These are phyloP conservation scores for Endocarpon pusillum DNA, from an alignment of 495 filamentous ascomycete genomes.

Conservation along the genomic window DNA sequence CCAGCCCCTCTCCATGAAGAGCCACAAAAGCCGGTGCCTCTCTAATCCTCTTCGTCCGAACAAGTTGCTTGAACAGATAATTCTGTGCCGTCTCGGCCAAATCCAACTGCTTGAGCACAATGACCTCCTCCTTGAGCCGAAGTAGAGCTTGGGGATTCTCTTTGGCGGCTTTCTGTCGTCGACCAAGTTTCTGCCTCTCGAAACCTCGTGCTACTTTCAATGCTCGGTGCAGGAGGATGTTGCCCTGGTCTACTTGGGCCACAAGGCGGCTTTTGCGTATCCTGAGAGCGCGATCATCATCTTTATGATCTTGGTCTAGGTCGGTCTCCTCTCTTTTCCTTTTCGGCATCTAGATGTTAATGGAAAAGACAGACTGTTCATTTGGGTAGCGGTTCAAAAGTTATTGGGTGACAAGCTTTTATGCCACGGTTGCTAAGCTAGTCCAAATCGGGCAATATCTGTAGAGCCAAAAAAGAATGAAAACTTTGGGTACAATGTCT, in stretches of 20 bases:
- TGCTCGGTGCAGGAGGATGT: conserved; percentile 43
- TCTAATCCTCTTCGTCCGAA: conserved; percentile 53
- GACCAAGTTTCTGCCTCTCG: conserved; percentile 74
- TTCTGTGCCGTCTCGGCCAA: conserved; percentile 42
- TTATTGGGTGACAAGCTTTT: no score
- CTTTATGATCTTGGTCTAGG: background rate
- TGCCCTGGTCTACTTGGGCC: conserved; percentile 38
- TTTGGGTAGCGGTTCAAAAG: no score
- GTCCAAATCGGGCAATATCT: no score
- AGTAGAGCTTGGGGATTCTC: conserved; percentile 21
- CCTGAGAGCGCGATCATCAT: conserved; percentile 1
- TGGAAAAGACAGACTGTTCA: no score
- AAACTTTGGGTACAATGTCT: no score
- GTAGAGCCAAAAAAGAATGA: no score
- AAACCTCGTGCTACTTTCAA: conserved; percentile 73
- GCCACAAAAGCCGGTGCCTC: conserved; percentile 27
- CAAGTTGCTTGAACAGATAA: conserved; percentile 60
- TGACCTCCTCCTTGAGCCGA: conserved; percentile 55
- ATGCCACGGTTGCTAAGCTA: no score
- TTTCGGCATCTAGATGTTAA: conserved; percentile 26
- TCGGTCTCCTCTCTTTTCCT: conserved; percentile 27
- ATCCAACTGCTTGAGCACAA: conserved; percentile 60
- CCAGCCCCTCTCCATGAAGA: conserved; percentile 17
- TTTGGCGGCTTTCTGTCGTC: conserved; percentile 50
- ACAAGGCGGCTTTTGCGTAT: conserved; percentile 21